Evolutionary conservation across 139 green algal genomes (phyloP).

Genomic region (Pseudopediastrum boryanum): DNA sequence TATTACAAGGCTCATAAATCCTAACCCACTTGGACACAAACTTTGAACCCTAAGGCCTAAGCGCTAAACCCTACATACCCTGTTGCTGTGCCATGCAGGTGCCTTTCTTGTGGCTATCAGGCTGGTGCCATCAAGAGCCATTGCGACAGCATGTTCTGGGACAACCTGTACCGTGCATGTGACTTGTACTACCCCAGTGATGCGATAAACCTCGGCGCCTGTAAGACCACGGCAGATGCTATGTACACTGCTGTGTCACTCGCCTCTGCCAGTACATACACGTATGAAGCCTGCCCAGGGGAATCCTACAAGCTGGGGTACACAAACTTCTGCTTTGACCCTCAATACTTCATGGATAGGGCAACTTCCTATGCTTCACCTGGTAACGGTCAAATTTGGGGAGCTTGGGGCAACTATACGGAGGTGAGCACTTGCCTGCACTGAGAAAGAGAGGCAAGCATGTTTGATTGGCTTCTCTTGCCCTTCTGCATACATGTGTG

Average conservation of each 20-base stretch:
- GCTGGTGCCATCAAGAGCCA: neutral
- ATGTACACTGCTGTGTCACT: neutral
- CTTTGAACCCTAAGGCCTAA: no score
- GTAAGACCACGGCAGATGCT: neutral
- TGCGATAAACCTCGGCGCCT: neutral
- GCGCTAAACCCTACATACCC: no score
- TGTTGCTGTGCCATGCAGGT: no score
- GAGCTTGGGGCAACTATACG: neutral
- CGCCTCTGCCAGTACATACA: neutral
- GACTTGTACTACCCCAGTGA: neutral
- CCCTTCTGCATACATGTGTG: no score
- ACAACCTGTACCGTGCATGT: constrained; percentile 10
- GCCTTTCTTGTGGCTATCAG: constrained; percentile 3
- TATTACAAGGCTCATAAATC: no score
- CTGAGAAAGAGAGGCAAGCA: no score
- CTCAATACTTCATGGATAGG: neutral
- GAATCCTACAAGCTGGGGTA: neutral
- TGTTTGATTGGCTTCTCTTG: no score
- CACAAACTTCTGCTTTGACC: constrained; percentile 2
- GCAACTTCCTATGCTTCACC: neutral
- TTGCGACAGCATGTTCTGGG: constrained; percentile 2
- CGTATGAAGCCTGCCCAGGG: neutral
- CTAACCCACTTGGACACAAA: no score
- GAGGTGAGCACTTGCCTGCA: neutral
- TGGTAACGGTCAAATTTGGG: neutral